Percentiles rank a stretch among this genome's conserved stretches.
phyloP scores from a whole-genome alignment of 148 eudicot species.

The Euryodendron excelsum region DNA sequence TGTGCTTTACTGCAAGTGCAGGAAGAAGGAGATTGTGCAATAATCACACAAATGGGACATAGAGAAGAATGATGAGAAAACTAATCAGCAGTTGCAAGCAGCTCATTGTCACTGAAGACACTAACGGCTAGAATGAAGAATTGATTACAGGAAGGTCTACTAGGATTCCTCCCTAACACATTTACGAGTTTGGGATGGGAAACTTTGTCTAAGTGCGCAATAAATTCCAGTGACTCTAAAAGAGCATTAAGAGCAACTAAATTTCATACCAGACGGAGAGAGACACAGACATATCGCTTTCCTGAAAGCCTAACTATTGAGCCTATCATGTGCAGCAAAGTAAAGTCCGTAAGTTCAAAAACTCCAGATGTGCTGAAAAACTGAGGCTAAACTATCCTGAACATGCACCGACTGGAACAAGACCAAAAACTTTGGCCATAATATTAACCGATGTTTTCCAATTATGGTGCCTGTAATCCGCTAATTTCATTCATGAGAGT shows the following conservation, averaged over 20 bases:
- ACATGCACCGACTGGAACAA: no score
- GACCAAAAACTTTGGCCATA: no score
- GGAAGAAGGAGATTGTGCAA: conserved; percentile 30
- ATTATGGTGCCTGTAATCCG: not conserved
- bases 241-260: not conserved
- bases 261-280: no score
- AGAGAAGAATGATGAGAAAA: conserved; percentile 38
- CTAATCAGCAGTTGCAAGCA: conserved; percentile 25
- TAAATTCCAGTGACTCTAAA: not conserved
- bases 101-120: conserved; percentile 18
- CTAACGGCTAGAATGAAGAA: conserved; percentile 23
- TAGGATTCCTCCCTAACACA: not conserved
- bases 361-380: no score
- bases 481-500: not conserved
- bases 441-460: not conserved
- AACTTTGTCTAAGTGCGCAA: not conserved
- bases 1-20: conserved; percentile 50
- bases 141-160: not conserved
- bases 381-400: no score
- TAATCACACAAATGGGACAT: conserved; percentile 43
- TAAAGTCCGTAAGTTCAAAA: no score
- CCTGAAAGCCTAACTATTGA: no score
- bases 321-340: no score
- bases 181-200: not conserved
- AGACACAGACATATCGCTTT: no score